Base-by-base conservation (phyloP, 1,284 basidiomycete species). In the Marasmius tenuissimus region DNA sequence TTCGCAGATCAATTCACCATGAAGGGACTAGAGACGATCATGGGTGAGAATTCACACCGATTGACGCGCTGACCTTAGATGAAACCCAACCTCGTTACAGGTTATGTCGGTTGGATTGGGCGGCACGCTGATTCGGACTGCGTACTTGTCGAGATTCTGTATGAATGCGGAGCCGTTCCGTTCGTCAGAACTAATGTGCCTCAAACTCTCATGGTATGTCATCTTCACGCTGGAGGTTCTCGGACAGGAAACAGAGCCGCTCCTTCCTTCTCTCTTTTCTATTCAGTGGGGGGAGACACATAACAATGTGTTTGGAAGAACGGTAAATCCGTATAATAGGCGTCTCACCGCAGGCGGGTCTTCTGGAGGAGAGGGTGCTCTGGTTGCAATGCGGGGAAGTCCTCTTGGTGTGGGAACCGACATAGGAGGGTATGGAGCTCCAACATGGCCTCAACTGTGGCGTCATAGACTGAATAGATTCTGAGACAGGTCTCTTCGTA, bases 171-270 rank as follows among this genome's bases (percentile, higher is more conserved):
- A 0, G 89, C 88, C 0, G 81, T 91, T 7, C 85, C 83, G 2
- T 92, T 86, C 63, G 86, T 89, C 16, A 82, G 85, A 57, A 91
- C 88, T 1, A 91, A 92, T 62, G 78, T 90, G 14, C 88, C 89
- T 0, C 89, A 91, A 67, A 87, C 88, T 3, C 70, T 91, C 14
- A 85, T 87, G 83, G 86, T 84, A 61, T 12, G 63, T 27, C 27
- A 27, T 27, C 4, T 27, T 27, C 20, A 37, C 20, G 34, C 34
- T 37, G 34, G 34, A 18, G 34, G 16, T 51, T 86, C 27, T 37
- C 37, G 34, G 12, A 27, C 14, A 45, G 37, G 11, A 42, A 8
- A 4, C 34, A 33, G 42, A 40, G 47, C 33, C 27, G 22, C 18
- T 18, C 8, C 20, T 53, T 78, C 3, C 61, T 74, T 39, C 80